phyloP scores from a whole-genome alignment of 1,139 yeast genomes.

The Yamadazyma taylorii region DNA sequence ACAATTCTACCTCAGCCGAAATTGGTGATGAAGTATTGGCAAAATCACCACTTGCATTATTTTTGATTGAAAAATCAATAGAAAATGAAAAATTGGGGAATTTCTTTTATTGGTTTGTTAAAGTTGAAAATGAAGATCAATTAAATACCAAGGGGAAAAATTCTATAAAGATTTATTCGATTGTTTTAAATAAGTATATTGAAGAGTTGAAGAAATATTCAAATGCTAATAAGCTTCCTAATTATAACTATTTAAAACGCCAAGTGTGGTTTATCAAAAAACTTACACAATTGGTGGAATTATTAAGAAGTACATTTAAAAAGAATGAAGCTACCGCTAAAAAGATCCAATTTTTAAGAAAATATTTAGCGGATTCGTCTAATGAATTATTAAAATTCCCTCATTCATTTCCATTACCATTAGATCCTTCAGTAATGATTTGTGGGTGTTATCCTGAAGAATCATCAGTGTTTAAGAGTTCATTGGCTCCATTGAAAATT shows the following conservation, averaged over 20 bases:
- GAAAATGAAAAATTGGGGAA: constrained; percentile 70
- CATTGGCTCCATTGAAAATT: constrained; percentile 83
- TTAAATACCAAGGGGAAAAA: constrained; percentile 21
- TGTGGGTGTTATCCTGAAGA: constrained; percentile 80
- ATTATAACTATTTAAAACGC: constrained; percentile 40
- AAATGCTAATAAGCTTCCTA: constrained; percentile 29
- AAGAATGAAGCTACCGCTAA: constrained; percentile 47
- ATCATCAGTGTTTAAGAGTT: constrained; percentile 85
- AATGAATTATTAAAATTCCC: constrained; percentile 42
- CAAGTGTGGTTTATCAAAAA: constrained; percentile 50
- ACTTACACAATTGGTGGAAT: constrained; percentile 40
- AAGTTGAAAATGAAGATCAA: constrained; percentile 82
- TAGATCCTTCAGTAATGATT: constrained; percentile 66
- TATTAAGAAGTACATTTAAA: constrained; percentile 39
- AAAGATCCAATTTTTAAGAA: constrained; percentile 42
- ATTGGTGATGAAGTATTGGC: constrained; percentile 14
- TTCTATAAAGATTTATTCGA: constrained; percentile 28
- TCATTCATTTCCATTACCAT: constrained; percentile 66
- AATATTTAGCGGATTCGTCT: constrained; percentile 39
- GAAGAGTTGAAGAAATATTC: constrained; percentile 36
- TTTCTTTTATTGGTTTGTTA: constrained; percentile 87
- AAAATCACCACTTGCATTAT: constrained; percentile 70
- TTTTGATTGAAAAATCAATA: constrained; percentile 72
- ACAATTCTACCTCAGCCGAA: not conserved
- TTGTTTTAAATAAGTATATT: constrained; percentile 41